Base-by-base conservation (phyloP, 2,329 filamentous ascomycete species). In the Microascus cirrosus region DNA sequence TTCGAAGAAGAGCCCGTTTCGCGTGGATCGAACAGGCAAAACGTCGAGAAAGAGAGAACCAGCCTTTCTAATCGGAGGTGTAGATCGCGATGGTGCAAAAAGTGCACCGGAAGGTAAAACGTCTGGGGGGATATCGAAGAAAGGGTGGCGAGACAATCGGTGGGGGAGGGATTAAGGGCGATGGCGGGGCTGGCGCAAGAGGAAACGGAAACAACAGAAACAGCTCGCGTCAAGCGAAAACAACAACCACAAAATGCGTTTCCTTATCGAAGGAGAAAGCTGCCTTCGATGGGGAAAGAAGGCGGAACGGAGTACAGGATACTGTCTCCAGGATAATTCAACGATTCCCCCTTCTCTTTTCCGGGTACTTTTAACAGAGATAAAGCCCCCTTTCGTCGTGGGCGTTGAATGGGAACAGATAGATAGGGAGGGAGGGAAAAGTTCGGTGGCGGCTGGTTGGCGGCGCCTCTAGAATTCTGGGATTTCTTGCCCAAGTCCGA, bases 391-490 rank as follows among this genome's bases (percentile, higher is more conserved):
- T 36, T 48, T 42, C 25, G 32, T 50, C 24, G 25, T 18, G 15
- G 25, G 25, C 20, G 24, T 39, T 20, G 53, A 25, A 42, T 42
- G 25, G 50, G 32, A 13, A 18, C 45, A 45, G 45, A 42, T 55
- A 20, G 54, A 56, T 24, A 34, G 32, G 20, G 54, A 36, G 35
- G 39, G 12, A n/a, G 39, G 32, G 24, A 56, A 56, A 42, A 56
- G 42, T 34, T 56, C 34, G 42, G 42, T 50, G 55, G 55, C n/a
- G 45, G 45, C 22, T 56, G 39, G 55, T 35, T 51, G 55, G 55
- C 42, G 55, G 50, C 28, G 28, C 28, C 8, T 32, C 28, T 32
- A 8, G 28, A 32, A 34, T 35, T 18, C 50, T 18, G 42, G 42
- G 55, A 36, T 34, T 34, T 32, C 39, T 22, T 22, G 39, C 22